These are phyloP conservation scores for Cercospora sesami DNA, from an alignment of 2,329 filamentous ascomycete genomes.

Conservation along the genomic window DNA sequence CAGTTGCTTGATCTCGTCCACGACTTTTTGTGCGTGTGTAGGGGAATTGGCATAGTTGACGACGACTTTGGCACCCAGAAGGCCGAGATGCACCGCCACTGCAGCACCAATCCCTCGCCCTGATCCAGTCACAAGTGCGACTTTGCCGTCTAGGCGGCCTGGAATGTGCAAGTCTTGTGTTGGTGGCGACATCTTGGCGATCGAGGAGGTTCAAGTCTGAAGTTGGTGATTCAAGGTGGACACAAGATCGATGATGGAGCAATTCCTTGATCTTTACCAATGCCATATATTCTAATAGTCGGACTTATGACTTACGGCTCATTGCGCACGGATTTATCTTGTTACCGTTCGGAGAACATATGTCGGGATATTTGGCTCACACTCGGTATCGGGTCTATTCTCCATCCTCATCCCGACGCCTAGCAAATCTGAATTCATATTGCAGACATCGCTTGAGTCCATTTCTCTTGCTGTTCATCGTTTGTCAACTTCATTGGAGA, in stretches of 20 bases:
- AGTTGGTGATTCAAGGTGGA: background rate
- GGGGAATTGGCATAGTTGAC: slow-evolving; percentile 54
- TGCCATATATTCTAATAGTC: background rate
- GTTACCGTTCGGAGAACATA: background rate
- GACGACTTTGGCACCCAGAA: slow-evolving; percentile 62
- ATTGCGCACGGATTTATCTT: background rate
- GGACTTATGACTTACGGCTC: background rate
- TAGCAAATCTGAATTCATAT: background rate
- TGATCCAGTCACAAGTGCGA: slow-evolving; percentile 52
- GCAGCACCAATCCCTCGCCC: slow-evolving; percentile 64
- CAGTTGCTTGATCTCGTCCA: slow-evolving; percentile 61
- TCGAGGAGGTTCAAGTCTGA: background rate
- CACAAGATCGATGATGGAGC: background rate
- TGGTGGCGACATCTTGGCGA: background rate
- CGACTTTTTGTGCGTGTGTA: slow-evolving; percentile 58
- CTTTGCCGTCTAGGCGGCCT: slow-evolving; percentile 52
- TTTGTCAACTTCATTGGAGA: background rate
- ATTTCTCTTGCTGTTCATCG: background rate
- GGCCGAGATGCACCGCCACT: slow-evolving; percentile 64
- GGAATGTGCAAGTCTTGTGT: background rate
- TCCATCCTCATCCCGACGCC: background rate
- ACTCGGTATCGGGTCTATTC: background rate
- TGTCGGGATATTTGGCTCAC: background rate
- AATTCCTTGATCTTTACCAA: background rate
- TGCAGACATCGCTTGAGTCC: background rate